Evolutionary conservation across 768 basidiomycete species (phyloP).

Genomic region (Boletus bicolor): DNA sequence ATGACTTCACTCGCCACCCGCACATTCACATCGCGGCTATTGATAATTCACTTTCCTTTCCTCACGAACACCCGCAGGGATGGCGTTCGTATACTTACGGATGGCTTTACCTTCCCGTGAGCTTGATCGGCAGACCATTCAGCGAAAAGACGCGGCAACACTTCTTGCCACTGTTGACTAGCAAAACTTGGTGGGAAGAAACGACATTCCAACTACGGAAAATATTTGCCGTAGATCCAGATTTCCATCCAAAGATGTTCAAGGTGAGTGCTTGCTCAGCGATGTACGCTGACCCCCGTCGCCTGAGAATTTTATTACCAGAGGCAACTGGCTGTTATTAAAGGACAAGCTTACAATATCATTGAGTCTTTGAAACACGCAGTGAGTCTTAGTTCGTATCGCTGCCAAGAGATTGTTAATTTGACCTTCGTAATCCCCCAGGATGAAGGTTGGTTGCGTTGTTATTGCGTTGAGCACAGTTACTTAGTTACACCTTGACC

Average conservation of each 20-base stretch:
- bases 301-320: constrained; percentile 26
- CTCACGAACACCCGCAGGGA: constrained; percentile 84
- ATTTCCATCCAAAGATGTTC: constrained; percentile 91
- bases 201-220: constrained; percentile 75
- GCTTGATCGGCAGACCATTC: constrained; percentile 81
- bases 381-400: constrained; percentile 42
- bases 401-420: background rate
- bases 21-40: constrained; percentile 93
- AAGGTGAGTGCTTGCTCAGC: constrained; percentile 42
- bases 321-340: constrained; percentile 90
- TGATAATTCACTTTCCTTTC: constrained; percentile 90
- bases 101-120: constrained; percentile 85
- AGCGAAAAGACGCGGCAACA: constrained; percentile 77
- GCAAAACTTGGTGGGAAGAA: constrained; percentile 88
- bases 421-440: constrained; percentile 28
- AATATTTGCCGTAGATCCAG: constrained; percentile 76
- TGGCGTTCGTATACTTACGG: constrained; percentile 83
- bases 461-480: background rate
- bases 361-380: constrained; percentile 77
- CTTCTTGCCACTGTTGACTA: constrained; percentile 78
- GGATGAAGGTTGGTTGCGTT: constrained; percentile 63
- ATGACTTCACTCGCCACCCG: constrained; percentile 55
- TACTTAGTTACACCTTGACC: constrained; percentile 9
- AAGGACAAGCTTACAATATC: constrained; percentile 91
- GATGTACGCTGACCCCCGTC: constrained; percentile 2